Conservation (phyloP, 176 grass and related monocot genomes). For the Aegilops tauschii region DNA sequence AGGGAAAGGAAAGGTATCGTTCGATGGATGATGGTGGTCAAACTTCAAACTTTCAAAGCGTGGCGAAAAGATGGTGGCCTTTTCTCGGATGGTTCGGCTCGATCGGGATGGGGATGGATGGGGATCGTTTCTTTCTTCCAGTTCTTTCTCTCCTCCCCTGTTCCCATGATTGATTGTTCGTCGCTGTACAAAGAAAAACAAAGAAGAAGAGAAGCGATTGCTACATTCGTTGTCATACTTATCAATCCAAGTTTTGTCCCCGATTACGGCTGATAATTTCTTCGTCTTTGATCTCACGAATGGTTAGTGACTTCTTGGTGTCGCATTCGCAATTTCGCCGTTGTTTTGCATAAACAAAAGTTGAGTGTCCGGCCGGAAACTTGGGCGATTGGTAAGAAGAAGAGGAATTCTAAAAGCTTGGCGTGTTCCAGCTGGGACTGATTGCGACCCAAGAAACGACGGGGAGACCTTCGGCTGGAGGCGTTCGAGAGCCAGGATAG, state of each 20-base stretch:
- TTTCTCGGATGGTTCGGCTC: conserved; percentile 2
- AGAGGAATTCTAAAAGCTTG: conserved; percentile 14
- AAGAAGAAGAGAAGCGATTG: neutral
- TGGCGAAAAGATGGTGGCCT: conserved; percentile 9
- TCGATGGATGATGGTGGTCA: neutral
- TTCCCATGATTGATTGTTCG: neutral
- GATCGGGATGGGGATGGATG: neutral
- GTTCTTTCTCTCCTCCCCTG: neutral
- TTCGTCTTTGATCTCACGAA: neutral
- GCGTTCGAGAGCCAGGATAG: neutral
- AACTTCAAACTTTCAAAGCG: neutral
- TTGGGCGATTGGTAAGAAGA: conserved; percentile 14
- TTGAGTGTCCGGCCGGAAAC: neutral
- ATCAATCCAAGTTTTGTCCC: conserved; percentile 37
- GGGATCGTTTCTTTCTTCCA: conserved; percentile 8
- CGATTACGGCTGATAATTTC: neutral
- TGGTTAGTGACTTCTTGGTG: neutral
- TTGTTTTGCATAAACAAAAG: neutral
- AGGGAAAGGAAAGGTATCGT: neutral
- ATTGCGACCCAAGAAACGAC: conserved; percentile 43
- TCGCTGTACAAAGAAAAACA: conserved; percentile 18
- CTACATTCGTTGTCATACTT: conserved; percentile 4
- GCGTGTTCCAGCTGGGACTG: conserved; percentile 39
- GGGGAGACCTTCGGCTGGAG: conserved; percentile 13
- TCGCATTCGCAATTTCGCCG: neutral